These are phyloP conservation scores for Pseudonitzschia multiseries DNA, from an alignment of 108 stramenopile species.

Conservation along the genomic window DNA sequence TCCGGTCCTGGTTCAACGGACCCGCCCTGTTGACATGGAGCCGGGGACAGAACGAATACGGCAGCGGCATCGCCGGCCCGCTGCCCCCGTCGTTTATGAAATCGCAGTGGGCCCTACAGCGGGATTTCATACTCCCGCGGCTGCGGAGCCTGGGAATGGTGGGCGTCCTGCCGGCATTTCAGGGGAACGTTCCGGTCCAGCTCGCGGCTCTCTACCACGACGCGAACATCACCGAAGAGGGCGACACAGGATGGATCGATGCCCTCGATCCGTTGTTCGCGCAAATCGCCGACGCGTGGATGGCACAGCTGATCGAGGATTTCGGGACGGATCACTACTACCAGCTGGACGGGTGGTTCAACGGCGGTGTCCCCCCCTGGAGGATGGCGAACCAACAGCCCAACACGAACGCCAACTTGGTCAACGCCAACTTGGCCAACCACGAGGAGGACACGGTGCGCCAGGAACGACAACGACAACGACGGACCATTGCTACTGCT, in stretches of 20 bases:
- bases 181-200: conserved; percentile 53
- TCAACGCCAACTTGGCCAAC: no score
- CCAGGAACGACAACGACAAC: neutral
- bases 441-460: neutral
- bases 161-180: conserved; percentile 50
- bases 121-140: conserved; percentile 40
- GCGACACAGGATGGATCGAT: conserved; percentile 50
- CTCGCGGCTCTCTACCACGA: conserved; percentile 33
- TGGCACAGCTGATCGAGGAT: conserved; percentile 40
- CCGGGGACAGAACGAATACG: conserved; percentile 54
- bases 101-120: conserved; percentile 40
- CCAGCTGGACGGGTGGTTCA: conserved; percentile 55
- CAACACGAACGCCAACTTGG: no score
- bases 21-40: conserved; percentile 56
- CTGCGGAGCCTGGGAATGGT: conserved; percentile 45
- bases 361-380: conserved; percentile 50
- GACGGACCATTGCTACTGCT: neutral
- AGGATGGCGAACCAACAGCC: neutral
- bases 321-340: conserved; percentile 62
- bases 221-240: conserved; percentile 44
- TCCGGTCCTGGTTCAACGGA: conserved; percentile 58
- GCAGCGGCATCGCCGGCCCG: conserved; percentile 40
- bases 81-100: conserved; percentile 43
- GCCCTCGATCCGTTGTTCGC: conserved; percentile 48
- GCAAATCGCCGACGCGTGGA: conserved; percentile 38